These are phyloP conservation scores for Pyrus communis DNA, from an alignment of 306 rosid species.

Conservation along the genomic window DNA sequence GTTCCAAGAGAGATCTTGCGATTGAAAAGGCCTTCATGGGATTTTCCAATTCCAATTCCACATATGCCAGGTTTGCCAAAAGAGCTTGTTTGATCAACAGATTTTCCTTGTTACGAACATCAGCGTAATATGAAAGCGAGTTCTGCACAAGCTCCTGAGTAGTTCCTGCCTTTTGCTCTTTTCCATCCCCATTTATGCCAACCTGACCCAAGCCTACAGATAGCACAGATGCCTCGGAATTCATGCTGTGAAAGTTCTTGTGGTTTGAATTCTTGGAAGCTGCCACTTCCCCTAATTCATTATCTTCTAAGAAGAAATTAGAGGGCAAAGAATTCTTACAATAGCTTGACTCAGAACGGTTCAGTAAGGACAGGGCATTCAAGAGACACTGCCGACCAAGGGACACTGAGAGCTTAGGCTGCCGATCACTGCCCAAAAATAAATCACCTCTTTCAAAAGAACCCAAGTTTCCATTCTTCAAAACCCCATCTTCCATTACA, in stretches of 20 bases:
- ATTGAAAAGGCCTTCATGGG: conserved; percentile 65
- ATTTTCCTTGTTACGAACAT: conserved; percentile 58
- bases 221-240: conserved; percentile 54
- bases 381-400: conserved; percentile 76
- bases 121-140: conserved; percentile 67
- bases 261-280: conserved; percentile 50
- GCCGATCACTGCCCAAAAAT: conserved; percentile 48
- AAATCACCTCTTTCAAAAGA: conserved; percentile 34
- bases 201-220: conserved; percentile 51
- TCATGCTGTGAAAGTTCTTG: conserved; percentile 46
- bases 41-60: conserved; percentile 83
- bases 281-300: conserved; percentile 49
- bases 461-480: conserved; percentile 38
- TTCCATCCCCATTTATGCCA: conserved; percentile 70
- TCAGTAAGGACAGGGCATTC: conserved; percentile 67
- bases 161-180: conserved; percentile 78
- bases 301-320: conserved; percentile 58
- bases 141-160: conserved; percentile 80
- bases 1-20: conserved; percentile 61
- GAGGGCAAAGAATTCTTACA: conserved; percentile 54
- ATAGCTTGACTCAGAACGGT: conserved; percentile 32
- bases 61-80: conserved; percentile 82
- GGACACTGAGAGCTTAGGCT: conserved; percentile 63
- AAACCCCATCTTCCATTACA: conserved; percentile 54
- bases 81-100: conserved; percentile 75